Base-by-base conservation (phyloP, 306 rosid genomes). In the Begonia masoniana region DNA sequence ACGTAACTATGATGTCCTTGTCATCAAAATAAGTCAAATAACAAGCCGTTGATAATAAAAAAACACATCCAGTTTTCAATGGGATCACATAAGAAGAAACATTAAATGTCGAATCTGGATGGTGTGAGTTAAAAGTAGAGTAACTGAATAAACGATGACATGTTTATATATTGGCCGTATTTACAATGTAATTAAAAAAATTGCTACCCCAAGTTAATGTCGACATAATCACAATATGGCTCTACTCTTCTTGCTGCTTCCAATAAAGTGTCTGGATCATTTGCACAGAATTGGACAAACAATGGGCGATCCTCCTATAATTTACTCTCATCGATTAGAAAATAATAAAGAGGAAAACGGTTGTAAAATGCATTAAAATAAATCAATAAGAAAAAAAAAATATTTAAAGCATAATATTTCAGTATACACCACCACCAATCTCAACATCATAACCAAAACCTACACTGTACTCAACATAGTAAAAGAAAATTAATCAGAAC, bases 241-340 rank as follows among this genome's bases (percentile, higher is more conserved):
- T 83, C 93, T 45, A 86, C 96, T 61, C 65, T 81, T 61, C 70
- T 71, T 24, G 99, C 95, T 60, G 95, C 95, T 62, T 81, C 93
- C 70, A 92, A 59, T 51, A 86, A 76, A 24, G 70, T 64, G 51
- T 77, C 88, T 4, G 96, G 93, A 51, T 92, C 87, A 59, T 86
- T 92, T 13, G 99, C 95, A 64, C 99, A 92, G 71, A 92, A 92
- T 51, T 86, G 99, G 51, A 86, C 96, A 79, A 86, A 86, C 39
- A 92, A 70, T 0, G 99, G 96, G 21, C 88, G 81, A 63, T 92
- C 99, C 73, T 72, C 85, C 79, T 79, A 72, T 65, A 69, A 41
- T 41, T 35, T 42, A 43, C 23, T 15, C 52, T 15, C 42, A 56
- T 31, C 1, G 39, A 12, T 10, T 45, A 41, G 7, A 59, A 19